phyloP scores from a whole-genome alignment of 2,329 filamentous ascomycete species.

The Ascochyta viciae-villosae region DNA sequence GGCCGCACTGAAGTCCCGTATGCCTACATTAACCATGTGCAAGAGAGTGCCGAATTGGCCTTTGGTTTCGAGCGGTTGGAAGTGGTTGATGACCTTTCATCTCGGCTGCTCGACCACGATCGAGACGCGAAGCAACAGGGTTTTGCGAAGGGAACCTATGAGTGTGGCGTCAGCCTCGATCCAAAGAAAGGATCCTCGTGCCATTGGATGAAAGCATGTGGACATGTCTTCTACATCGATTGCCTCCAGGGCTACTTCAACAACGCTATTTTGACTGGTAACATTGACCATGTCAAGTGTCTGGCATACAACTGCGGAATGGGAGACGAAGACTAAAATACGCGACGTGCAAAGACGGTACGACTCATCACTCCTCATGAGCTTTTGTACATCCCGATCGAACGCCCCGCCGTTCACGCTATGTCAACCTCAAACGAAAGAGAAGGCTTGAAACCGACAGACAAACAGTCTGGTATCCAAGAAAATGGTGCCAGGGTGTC shows the following conservation, averaged over 20 bases:
- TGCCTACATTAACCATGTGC: neutral
- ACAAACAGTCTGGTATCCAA: slow-evolving; percentile 2
- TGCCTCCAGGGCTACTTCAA: slow-evolving; percentile 8
- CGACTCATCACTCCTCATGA: neutral
- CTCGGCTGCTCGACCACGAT: neutral
- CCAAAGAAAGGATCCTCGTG: neutral
- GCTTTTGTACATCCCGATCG: slow-evolving; percentile 1
- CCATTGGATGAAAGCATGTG: neutral
- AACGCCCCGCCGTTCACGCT: slow-evolving; percentile 2
- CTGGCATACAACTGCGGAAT: neutral
- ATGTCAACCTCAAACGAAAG: slow-evolving; percentile 10
- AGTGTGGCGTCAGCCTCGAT: slow-evolving; percentile 3
- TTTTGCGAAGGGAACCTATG: neutral
- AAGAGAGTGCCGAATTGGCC: neutral
- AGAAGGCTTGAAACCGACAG: neutral
- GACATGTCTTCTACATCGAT: slow-evolving; percentile 8
- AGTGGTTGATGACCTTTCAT: neutral
- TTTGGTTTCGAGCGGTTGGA: neutral
- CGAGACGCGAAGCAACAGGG: neutral
- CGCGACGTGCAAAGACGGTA: neutral
- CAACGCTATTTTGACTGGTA: slow-evolving; percentile 2
- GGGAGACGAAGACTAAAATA: neutral
- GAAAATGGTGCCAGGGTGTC: slow-evolving; percentile 3
- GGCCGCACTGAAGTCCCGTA: neutral
- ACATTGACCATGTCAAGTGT: slow-evolving; percentile 1